Evolutionary conservation across 345 rosid species (phyloP).

Genomic region (Schrenkiella parvula): DNA sequence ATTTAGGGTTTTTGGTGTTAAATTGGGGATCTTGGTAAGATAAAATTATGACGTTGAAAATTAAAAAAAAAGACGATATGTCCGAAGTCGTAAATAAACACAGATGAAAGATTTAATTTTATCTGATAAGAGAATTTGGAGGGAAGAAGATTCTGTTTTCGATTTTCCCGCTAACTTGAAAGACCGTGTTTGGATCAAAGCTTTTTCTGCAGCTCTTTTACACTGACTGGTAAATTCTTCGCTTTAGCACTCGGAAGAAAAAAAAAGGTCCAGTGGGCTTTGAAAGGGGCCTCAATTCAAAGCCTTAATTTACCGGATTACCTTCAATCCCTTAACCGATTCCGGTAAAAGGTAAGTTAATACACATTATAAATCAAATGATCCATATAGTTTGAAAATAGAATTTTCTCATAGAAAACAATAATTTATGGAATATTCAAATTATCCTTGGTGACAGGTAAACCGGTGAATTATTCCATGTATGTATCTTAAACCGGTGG

Average conservation of each 20-base stretch:
- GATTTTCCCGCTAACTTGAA: slow-evolving; percentile 12
- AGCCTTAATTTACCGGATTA: not conserved
- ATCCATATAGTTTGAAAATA: not conserved
- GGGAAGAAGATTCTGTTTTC: slow-evolving; percentile 26
- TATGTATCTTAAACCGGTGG: too few relatives aligned
- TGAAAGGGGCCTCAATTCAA: not conserved
- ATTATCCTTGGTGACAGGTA: too few relatives aligned
- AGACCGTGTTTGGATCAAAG: not conserved
- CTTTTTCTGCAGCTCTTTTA: not conserved
- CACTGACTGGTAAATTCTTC: not conserved
- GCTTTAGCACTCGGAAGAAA: not conserved
- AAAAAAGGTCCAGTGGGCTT: slow-evolving; percentile 14
- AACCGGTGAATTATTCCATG: too few relatives aligned
- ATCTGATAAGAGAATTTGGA: slow-evolving; percentile 1
- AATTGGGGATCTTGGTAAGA: slow-evolving; percentile 25
- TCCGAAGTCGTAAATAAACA: not conserved
- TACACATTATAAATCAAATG: not conserved
- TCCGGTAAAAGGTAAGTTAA: too few relatives aligned
- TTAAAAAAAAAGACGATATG: not conserved
- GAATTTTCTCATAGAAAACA: too few relatives aligned
- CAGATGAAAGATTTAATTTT: not conserved
- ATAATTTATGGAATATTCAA: too few relatives aligned
- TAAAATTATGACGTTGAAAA: not conserved
- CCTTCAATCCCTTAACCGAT: not conserved
- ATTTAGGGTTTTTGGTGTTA: slow-evolving; percentile 24